Evolutionary conservation across 2,329 filamentous ascomycete species (phyloP), one percentile per base, ranked within the genome.

Genomic region (Penicillium rolfsii): DNA sequence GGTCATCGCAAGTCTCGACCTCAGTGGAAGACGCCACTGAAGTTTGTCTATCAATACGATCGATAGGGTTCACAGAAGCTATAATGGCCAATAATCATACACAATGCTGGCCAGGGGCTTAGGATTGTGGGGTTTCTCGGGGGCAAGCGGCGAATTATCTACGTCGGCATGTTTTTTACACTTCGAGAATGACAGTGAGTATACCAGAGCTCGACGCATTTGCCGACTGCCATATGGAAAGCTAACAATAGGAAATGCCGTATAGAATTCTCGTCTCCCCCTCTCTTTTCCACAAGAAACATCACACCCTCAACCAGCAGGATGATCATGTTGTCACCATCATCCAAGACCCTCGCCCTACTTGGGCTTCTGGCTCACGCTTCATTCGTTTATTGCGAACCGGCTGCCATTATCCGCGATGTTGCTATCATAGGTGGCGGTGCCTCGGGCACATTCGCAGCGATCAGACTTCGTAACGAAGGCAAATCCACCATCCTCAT

Each of bases 401-500:
- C 43, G 3, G 52, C 55, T 1, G 52, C 33, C 11, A 46, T 80
- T 35, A 30, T 57, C 12, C 63, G 62, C 3, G 64, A 66, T 60
- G 45, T 66, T 9, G 62, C 59, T 22, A 64, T 65, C 41, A 57
- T 65, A 22, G 63, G 63, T 1, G 63, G 63, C 8, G 63, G 63
- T 2, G 46, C 63, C 11, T 59, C 60, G 3, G 64, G 60, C 3
- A 61, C 60, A 16, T 64, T 52, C 24, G 35, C 61, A n/a, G 63
- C 63, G 3, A 36, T 65, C 22, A 38, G 48, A 49, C 63, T 79
- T 1, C 63, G 64, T 7, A 73, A 77, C 49, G 30, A 65, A 49
- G 65, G 66, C 3, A 73, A 76, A 55, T 71, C 70, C 1, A 70
- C 78, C 3, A 65, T 73, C 2, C 60, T 80, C 0, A 63, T 80